Evolutionary conservation across 139 green algal species (phyloP), one percentile per base, ranked within the genome.

Genomic region (Ostreobium quekettii): DNA sequence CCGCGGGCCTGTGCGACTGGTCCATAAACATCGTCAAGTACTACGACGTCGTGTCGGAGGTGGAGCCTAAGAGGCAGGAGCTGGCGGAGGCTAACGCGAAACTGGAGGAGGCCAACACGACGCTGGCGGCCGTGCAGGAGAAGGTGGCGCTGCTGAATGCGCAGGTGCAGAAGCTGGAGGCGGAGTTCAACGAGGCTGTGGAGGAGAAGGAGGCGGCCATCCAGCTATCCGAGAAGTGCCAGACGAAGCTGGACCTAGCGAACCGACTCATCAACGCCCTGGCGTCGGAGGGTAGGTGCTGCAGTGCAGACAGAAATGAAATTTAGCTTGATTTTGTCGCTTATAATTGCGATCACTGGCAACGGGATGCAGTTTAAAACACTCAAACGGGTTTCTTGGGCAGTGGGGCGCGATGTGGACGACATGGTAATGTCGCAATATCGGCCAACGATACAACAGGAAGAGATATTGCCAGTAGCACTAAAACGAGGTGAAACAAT

Each of bases 1-100:
- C 89, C n/a, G 87, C 87, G 26, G 89, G 89, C 33, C 76, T 96
- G 64, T 93, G 89, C 74, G 86, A 93, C 48, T 96, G 87, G 83
- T 85, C 86, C 19, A 85, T 92, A 78, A 93, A 93, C 80, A 96
- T 96, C 58, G 83, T 94, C 47, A 86, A 85, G 62, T 96, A 96
- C 81, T 93, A 86, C 71, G 88, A 95, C 64, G 88, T 91, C 28
- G 87, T 90, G 48, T 78, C 72, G 33, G 82, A 90, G 71, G 75
- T 88, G 28, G 87, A 93, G 80, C 89, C 89, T 61, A 93, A 93
- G 83, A 74, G 86, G 29, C 75, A 86, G 49, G 87, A 93, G 78
- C 73, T 95, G 64, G 86, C 83, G 8, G 87, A 80, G 48, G 89
- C 89, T 57, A 95, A 95, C 63, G 82, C 81, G 5, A 89, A 87